Evolutionary conservation across 2,329 filamentous ascomycete species (phyloP).

Genomic region (Xylaria sp.): DNA sequence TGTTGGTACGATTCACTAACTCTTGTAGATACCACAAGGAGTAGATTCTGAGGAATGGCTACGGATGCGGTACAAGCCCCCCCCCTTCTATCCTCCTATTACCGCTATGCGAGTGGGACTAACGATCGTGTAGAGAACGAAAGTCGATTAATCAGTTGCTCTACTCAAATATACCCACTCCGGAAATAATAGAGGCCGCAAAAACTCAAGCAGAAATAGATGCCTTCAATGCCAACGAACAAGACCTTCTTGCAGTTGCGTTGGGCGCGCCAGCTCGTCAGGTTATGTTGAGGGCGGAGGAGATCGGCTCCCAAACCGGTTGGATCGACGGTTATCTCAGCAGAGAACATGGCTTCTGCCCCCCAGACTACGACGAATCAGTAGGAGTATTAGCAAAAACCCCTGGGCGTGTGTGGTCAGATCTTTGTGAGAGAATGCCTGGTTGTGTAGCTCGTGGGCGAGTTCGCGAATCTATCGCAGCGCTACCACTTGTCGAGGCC

Average conservation of each 20-base stretch:
- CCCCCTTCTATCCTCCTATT: background rate
- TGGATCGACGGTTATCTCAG: conserved; percentile 61
- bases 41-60: conserved; percentile 54
- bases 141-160: conserved; percentile 56
- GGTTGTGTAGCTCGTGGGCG: conserved; percentile 45
- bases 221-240: conserved; percentile 52
- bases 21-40: conserved; percentile 50
- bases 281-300: conserved; percentile 58
- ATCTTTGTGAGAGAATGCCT: conserved; percentile 34
- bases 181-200: conserved; percentile 46
- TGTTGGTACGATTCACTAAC: conserved; percentile 16
- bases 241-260: conserved; percentile 57
- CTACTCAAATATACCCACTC: conserved; percentile 50
- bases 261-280: conserved; percentile 60
- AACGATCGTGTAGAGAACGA: conserved; percentile 45
- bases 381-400: conserved; percentile 53
- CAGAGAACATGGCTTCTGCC: conserved; percentile 57
- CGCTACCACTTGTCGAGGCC: conserved; percentile 55
- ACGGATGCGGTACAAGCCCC: conserved; percentile 44
- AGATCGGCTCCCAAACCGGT: conserved; percentile 56
- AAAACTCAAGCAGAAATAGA: conserved; percentile 51
- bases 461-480: conserved; percentile 55
- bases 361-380: conserved; percentile 56
- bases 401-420: conserved; percentile 59
- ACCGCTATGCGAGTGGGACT: background rate